A percentile compares a stretch with the other conserved stretches of the same genome.
phyloP scores from a whole-genome alignment of 768 basidiomycete species.

The Tricholoma matsutake region DNA sequence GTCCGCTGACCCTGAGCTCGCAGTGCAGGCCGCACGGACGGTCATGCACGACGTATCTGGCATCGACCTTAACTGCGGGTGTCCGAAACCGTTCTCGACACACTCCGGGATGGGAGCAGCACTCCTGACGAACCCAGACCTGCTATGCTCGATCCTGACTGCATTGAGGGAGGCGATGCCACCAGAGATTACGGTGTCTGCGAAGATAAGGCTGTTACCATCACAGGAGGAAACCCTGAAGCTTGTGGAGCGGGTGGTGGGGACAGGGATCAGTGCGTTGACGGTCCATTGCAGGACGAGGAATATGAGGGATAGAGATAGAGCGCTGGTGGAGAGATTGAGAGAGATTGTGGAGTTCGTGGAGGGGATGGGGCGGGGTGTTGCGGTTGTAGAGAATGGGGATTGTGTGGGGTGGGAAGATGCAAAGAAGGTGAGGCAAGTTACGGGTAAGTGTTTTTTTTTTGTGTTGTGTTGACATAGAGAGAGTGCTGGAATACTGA shows the following conservation, averaged over 20 bases:
- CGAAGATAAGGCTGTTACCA: conserved; percentile 89
- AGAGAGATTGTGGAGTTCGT: conserved; percentile 87
- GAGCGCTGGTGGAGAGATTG: conserved; percentile 74
- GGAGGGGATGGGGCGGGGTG: conserved; percentile 61
- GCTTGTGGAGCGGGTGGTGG: conserved; percentile 84
- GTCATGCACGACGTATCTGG: conserved; percentile 90
- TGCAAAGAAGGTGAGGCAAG: conserved; percentile 64
- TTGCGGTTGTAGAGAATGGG: conserved; percentile 94
- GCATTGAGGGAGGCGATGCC: conserved; percentile 73
- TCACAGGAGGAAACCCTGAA: conserved; percentile 84
- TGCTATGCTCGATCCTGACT: conserved; percentile 83
- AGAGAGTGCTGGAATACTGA: background rate
- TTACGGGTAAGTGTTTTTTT: conserved; percentile 61
- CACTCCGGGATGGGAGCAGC: conserved; percentile 97
- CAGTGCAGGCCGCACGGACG: conserved; percentile 85
- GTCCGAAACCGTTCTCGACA: conserved; percentile 94
- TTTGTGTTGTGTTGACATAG: background rate
- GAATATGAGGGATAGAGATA: conserved; percentile 83
- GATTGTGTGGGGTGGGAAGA: conserved; percentile 83
- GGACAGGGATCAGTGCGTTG: conserved; percentile 83
- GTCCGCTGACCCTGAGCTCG: conserved; percentile 83
- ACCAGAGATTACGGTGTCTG: conserved; percentile 81
- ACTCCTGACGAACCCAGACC: conserved; percentile 85
- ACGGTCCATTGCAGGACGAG: conserved; percentile 96
- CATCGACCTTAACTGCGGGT: conserved; percentile 96